phyloP scores from a whole-genome alignment of 352 stramenopile species.

The Phytophthora uliginosa region DNA sequence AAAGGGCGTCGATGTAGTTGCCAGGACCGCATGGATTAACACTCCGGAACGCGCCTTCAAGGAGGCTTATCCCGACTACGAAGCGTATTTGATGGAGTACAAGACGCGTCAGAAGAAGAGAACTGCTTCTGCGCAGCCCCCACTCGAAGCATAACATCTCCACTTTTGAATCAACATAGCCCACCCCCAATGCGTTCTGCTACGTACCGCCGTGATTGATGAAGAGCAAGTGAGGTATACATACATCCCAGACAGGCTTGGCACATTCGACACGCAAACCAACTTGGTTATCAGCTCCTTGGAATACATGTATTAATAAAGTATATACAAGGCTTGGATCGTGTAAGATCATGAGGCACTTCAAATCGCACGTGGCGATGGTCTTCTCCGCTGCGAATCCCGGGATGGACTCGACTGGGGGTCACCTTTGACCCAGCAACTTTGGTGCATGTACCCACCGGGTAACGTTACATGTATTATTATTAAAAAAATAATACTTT shows the following conservation, averaged over 20 bases:
- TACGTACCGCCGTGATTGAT: too few species aligned
- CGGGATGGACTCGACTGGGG: neutral
- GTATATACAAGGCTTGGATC: neutral
- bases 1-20: constrained; percentile 21
- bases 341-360: neutral
- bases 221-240: too few species aligned
- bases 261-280: neutral
- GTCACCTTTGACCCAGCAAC: too few species aligned
- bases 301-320: too few species aligned
- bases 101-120: constrained; percentile 21
- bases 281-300: too few species aligned
- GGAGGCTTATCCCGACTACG: constrained; percentile 42
- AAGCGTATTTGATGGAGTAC: constrained; percentile 19
- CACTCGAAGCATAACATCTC: neutral
- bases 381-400: neutral
- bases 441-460: too few species aligned
- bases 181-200: too few species aligned
- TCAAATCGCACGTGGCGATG: neutral
- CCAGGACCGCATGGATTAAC: constrained; percentile 47
- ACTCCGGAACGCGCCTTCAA: constrained; percentile 42
- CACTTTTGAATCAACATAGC: neutral
- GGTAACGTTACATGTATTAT: too few species aligned
- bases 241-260: too few species aligned
- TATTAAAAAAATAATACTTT: too few species aligned
- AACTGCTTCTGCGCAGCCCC: neutral